phyloP scores from a whole-genome alignment of 371 early-diverging fungal species.

The Circinella umbellata region DNA sequence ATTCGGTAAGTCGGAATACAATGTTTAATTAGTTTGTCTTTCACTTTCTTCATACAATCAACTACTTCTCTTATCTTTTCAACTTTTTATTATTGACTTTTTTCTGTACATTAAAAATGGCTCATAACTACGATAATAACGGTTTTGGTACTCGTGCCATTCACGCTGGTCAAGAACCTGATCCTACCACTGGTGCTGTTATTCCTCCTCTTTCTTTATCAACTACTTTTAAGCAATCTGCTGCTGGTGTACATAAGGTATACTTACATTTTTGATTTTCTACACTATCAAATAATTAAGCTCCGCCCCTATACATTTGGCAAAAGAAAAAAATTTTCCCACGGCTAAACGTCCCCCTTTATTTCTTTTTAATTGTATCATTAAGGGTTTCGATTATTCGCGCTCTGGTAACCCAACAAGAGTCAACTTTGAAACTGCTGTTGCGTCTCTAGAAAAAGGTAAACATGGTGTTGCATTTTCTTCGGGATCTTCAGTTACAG shows the following conservation, averaged over 20 bases:
- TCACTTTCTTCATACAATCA: neutral
- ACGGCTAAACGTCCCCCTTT: neutral
- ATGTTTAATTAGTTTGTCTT: neutral
- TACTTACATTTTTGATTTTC: slow-evolving; percentile 10
- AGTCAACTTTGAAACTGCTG: slow-evolving; percentile 85
- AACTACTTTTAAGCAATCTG: slow-evolving; percentile 93
- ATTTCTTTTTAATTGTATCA: no score
- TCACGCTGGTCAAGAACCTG: slow-evolving; percentile 91
- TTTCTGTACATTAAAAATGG: neutral
- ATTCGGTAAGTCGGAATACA: slow-evolving; percentile 1
- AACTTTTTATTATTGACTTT: neutral
- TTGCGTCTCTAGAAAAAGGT: slow-evolving; percentile 91
- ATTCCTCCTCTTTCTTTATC: slow-evolving; percentile 95
- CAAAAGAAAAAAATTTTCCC: slow-evolving; percentile 19
- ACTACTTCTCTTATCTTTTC: neutral
- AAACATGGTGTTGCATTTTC: slow-evolving; percentile 94
- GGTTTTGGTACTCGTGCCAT: slow-evolving; percentile 90
- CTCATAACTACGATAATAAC: slow-evolving; percentile 34
- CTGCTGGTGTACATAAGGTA: slow-evolving; percentile 90
- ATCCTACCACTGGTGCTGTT: slow-evolving; percentile 88
- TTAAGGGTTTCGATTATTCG: slow-evolving; percentile 93
- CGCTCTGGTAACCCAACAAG: slow-evolving; percentile 96
- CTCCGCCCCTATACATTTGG: neutral
- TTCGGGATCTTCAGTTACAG: slow-evolving; percentile 93
- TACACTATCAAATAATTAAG: neutral